Evolutionary conservation across 2,329 filamentous ascomycete genomes (phyloP).

Genomic region (Fusarium incarnatum): DNA sequence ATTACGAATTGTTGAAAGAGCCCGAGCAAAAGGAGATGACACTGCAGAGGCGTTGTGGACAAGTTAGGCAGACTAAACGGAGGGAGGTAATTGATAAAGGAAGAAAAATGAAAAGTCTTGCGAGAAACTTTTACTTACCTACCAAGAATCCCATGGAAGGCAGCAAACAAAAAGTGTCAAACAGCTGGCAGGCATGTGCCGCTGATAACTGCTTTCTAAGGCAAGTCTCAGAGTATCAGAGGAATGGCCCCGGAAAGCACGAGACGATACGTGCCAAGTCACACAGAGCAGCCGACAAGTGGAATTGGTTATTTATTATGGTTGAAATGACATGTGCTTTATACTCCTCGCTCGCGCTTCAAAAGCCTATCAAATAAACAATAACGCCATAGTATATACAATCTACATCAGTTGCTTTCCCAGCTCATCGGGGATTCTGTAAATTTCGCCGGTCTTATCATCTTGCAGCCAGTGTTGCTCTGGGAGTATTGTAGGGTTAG

Average conservation of each 20-base stretch:
- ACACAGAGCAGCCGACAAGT: not conserved
- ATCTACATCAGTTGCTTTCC: conserved; percentile 29
- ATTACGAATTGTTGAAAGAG: too few species aligned
- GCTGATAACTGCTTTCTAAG: not conserved
- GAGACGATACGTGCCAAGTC: not conserved
- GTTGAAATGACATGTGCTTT: not conserved
- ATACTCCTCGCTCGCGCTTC: conserved; percentile 13
- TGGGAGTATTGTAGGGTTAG: conserved; percentile 37
- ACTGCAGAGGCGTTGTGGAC: too few species aligned
- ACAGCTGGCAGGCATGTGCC: not conserved
- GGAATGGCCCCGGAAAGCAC: not conserved
- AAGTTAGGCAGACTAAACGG: too few species aligned
- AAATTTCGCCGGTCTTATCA: conserved; percentile 44
- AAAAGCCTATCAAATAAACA: not conserved
- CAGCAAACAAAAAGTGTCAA: not conserved
- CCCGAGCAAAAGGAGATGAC: too few species aligned
- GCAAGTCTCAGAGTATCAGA: not conserved
- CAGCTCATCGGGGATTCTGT: conserved; percentile 41
- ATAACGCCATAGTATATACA: not conserved
- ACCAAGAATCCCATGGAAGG: not conserved
- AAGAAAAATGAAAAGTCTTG: too few species aligned
- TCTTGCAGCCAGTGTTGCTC: conserved; percentile 40
- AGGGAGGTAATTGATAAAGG: too few species aligned
- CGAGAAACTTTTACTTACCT: too few species aligned
- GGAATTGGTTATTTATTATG: not conserved